Evolutionary conservation across 2,329 filamentous ascomycete genomes (phyloP).

Genomic region (Botryotinia narcissicola): DNA sequence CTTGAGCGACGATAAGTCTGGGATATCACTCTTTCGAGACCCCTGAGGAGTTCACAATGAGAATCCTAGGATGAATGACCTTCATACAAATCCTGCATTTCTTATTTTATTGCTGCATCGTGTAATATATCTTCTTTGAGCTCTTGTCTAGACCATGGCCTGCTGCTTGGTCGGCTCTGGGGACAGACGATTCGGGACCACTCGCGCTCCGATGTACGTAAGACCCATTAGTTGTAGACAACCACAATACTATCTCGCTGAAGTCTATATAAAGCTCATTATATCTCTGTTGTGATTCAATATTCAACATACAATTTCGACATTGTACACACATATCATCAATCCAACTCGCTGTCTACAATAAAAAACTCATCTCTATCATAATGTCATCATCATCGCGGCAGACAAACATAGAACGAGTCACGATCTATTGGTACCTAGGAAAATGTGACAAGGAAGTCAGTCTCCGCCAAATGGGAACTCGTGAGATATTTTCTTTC

Average conservation of each 20-base stretch:
- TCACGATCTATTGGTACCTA: too few relatives aligned
- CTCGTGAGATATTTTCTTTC: too few relatives aligned
- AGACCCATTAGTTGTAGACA: neutral
- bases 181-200: neutral
- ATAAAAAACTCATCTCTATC: neutral
- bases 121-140: neutral
- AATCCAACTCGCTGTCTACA: neutral
- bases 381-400: neutral
- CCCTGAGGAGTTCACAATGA: neutral
- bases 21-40: rapidly evolving
- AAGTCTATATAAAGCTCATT: neutral
- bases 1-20: neutral
- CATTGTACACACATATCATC: neutral
- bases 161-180: too few relatives aligned
- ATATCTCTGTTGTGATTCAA: neutral
- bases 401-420: too few relatives aligned
- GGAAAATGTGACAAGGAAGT: too few relatives aligned
- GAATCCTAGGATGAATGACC: neutral
- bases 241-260: too few relatives aligned
- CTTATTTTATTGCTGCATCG: neutral
- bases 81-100: neutral
- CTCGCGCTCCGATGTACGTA: neutral
- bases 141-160: neutral
- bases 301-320: neutral
- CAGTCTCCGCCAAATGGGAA: too few relatives aligned